Base-by-base conservation (phyloP, 441 rosid genomes). In the Brassica hybrid region DNA sequence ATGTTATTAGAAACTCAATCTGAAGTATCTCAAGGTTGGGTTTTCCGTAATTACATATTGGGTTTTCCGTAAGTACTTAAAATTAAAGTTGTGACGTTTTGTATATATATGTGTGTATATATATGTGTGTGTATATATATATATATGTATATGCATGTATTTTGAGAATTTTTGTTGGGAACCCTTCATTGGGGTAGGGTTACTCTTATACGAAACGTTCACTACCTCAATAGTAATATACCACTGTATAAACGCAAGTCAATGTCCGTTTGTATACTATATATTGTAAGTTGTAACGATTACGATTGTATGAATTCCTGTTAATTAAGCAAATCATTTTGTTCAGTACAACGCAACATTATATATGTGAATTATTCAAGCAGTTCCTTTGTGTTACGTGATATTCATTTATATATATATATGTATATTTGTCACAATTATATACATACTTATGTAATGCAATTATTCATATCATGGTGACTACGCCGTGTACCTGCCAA, bases 401-500 rank as follows among this genome's bases (percentile, higher is more conserved):
- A 36, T 7, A 36, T 36, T 36, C 41, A 36, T 36, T 0, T 36
- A 8, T 36, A 27, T 27, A 23, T 23, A 23, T 23, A 23, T 32
- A 32, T 32, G 0, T 32, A 32, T 32, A 32, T 1, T 32, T 23
- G 25, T 43, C 48, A 60, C 36, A 43, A 25, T 41, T 30, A 43
- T 6, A 65, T 36, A 74, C 34, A 11, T 41, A 25, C 5, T 13
- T 17, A 6, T 18, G 52, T 30, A 54, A n/a, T 41, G 21, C 65
- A 19, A 70, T 56, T 7, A 76, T 56, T 52, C 61, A 64, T 43
- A 18, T 58, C 61, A 65, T 59, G 43, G 43, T 57, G 34, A 71
- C 41, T 57, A 30, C 65, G 61, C 66, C 61, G 52, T 56, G 61
- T 30, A 54, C 66, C 57, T 76, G 36, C 74, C 70, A 62, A 76